Percentiles rank a stretch among this genome's conserved stretches.
phyloP scores from a whole-genome alignment of 345 rosid species.

The Populus deltoides region DNA sequence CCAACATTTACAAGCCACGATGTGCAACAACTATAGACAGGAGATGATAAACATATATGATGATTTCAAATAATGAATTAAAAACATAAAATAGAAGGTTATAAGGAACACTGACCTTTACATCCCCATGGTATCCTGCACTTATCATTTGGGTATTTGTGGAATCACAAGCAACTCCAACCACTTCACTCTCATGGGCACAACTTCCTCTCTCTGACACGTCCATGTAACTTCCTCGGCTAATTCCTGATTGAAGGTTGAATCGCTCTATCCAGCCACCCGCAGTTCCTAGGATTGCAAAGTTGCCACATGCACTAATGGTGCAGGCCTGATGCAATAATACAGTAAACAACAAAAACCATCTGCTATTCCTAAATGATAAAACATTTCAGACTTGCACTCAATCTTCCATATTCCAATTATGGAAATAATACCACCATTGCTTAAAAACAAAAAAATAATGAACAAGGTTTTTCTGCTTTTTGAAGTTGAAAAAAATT shows the following conservation, averaged over 20 bases:
- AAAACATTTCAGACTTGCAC: neutral
- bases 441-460: neutral
- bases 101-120: constrained; percentile 50
- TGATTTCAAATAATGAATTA: neutral
- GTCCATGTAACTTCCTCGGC: constrained; percentile 85
- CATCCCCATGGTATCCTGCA: constrained; percentile 85
- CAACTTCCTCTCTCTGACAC: constrained; percentile 42
- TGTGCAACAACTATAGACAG: neutral
- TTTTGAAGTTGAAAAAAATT: too few relatives aligned
- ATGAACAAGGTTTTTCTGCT: neutral
- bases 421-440: neutral
- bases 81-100: neutral
- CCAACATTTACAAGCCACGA: neutral
- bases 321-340: constrained; percentile 62
- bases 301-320: constrained; percentile 96
- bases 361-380: neutral
- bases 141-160: constrained; percentile 90
- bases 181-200: constrained; percentile 77
- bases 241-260: constrained; percentile 92
- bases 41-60: neutral
- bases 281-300: constrained; percentile 84
- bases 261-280: constrained; percentile 95
- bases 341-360: neutral
- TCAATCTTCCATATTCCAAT: neutral
- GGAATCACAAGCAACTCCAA: constrained; percentile 94